Percentiles rank a stretch among this genome's conserved stretches.
These are phyloP conservation scores for Ganoderma sp. DNA, from an alignment of 1,284 basidiomycete genomes.

Conservation along the genomic window DNA sequence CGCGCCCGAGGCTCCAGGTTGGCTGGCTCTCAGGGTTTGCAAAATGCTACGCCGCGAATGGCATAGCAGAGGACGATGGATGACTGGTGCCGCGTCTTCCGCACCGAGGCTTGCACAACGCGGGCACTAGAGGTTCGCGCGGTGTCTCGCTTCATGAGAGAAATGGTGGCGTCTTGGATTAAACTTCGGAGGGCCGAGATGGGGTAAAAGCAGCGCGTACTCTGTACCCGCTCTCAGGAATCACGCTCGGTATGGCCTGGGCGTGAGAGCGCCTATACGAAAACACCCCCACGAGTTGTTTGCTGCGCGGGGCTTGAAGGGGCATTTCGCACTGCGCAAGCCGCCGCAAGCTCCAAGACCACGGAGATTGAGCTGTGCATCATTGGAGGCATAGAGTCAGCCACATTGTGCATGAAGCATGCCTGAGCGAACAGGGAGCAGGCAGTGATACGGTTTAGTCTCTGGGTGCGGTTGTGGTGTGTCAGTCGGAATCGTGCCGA, in stretches of 20 bases:
- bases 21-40: background rate
- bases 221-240: background rate
- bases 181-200: conserved; percentile 25
- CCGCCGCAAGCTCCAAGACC: background rate
- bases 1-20: conserved; percentile 1
- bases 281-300: conserved; percentile 12
- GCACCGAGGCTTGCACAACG: conserved; percentile 23
- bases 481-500: conserved; percentile 22
- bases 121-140: conserved; percentile 23
- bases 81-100: conserved; percentile 25
- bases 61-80: conserved; percentile 1
- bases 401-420: conserved; percentile 8
- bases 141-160: conserved; percentile 25
- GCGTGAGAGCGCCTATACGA: conserved; percentile 24
- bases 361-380: conserved; percentile 4
- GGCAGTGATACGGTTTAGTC: background rate
- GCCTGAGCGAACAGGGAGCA: background rate
- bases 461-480: conserved; percentile 8
- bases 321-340: background rate
- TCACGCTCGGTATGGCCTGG: conserved; percentile 6
- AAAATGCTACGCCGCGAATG: conserved; percentile 1
- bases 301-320: conserved; percentile 4
- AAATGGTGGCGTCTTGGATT: conserved; percentile 14
- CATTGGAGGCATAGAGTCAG: background rate
- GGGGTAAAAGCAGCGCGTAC: conserved; percentile 24